Base-by-base conservation (phyloP, 495 filamentous ascomycete genomes). In the Aspergillus avenaceus region DNA sequence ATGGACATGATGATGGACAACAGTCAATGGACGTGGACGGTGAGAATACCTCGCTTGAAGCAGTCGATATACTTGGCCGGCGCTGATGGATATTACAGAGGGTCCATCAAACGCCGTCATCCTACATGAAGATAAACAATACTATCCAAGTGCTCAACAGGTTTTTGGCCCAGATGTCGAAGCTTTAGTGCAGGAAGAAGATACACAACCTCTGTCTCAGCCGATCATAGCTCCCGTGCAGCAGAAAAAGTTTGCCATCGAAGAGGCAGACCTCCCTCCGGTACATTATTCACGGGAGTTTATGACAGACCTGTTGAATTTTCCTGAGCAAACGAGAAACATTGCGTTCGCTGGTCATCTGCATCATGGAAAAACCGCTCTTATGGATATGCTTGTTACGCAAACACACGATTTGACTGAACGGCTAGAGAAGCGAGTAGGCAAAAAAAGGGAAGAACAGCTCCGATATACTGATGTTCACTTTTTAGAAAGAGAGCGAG, bases 101-200 rank as follows among this genome's bases (percentile, higher is more conserved):
- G 91, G 89, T n/a, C 89, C 93, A 16, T 97, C 91, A 6, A 98
- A 97, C 67, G 92, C 92, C 36, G 91, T 98, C 26, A 78, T 98
- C 42, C 80, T 98, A 25, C 95, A 98, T 65, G 93, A 98, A 74
- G 95, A 98, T 72, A 97, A 98, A 68, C 93, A 97, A 72, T 98
- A 98, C 63, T 98, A 98, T 62, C 95, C 93, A 14, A 96, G 90
- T 22, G 95, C 93, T 24, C 84, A 91, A 56, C 92, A 97, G 60
- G 84, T 96, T 13, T 98, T 97, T 65, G 93, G 95, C 23, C 80
- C 83, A 49, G 91, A 88, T 65, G 93, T 98, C 49, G 93, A 98
- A 73, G 91, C 91, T 16, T 66, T 97, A 70, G 95, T 98, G 11
- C 88, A 97, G 58, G 95, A 98, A 64, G 93, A 97, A 71, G 93